phyloP scores from a whole-genome alignment of 1,284 basidiomycete species.

The Moesziomyces sp. region DNA sequence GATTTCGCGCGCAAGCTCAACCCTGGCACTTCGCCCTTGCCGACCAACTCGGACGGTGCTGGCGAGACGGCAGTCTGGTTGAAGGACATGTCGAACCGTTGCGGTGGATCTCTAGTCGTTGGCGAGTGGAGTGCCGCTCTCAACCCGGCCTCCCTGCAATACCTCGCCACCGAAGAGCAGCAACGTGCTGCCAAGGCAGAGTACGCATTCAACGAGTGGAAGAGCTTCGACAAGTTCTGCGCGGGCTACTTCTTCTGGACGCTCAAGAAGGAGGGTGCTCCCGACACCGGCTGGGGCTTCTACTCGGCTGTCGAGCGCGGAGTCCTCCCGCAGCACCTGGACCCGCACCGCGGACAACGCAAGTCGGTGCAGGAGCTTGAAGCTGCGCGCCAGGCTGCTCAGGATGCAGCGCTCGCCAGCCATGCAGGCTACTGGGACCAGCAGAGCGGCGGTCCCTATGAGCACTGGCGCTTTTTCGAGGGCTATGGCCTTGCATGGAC shows the following conservation, averaged over 20 bases:
- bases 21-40: constrained; percentile 35
- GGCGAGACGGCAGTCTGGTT: constrained; percentile 50
- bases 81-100: constrained; percentile 54
- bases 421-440: constrained; percentile 39
- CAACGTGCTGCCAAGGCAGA: constrained; percentile 71
- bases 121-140: constrained; percentile 83
- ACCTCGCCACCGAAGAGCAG: constrained; percentile 67
- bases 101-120: constrained; percentile 76
- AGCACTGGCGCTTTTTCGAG: constrained; percentile 76
- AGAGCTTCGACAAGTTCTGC: constrained; percentile 76
- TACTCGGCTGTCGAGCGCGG: constrained; percentile 76
- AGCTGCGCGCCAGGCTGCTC: constrained; percentile 20
- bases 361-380: constrained; percentile 30
- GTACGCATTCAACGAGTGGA: constrained; percentile 75
- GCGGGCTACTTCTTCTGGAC: constrained; percentile 91
- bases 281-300: constrained; percentile 82
- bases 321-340: constrained; percentile 72
- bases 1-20: constrained; percentile 70
- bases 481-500: constrained; percentile 79
- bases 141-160: constrained; percentile 74
- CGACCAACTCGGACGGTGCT: constrained; percentile 25
- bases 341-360: constrained; percentile 35
- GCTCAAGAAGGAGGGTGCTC: constrained; percentile 78
- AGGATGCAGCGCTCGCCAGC: constrained; percentile 21
- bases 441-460: constrained; percentile 70